Evolutionary conservation across 768 basidiomycete genomes (phyloP), one percentile per base, ranked within the genome.

Genomic region (Boletus pseudopeckii): DNA sequence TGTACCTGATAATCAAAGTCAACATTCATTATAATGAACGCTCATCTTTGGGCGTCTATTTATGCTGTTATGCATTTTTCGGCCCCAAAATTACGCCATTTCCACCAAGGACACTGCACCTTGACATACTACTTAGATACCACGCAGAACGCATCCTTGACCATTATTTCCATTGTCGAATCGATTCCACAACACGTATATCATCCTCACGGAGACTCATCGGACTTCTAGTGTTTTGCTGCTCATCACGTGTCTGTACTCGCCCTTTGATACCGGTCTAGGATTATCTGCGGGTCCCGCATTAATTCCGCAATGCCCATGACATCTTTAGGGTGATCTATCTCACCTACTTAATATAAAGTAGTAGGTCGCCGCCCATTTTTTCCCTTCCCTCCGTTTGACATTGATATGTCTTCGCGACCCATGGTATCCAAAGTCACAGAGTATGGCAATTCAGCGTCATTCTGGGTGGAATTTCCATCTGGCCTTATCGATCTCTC

Each of bases 381-480:
- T 46, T 34, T 24, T 32, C 3, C 32, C 7, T 36, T 39, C 37
- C 26, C 11, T 38, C 14, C 7, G n/a, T 39, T 37, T 28, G 26
- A 40, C 28, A 32, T 42, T 41, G 48, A 73, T 52, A 80, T 82
- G 77, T 65, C 72, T 45, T 63, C 72, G 46, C 77, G 77, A 48
- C 80, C 82, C 17, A 71, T 53, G 36, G 77, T 85, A 45, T 58
- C 71, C 11, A 53, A 64, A 33, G 70, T 81, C 15, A 74, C 70
- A 4, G 77, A 84, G 65, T 85, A 81, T 58, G 85, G 84, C 32
- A 79, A 77, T 61, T 70, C 74, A 24, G 67, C 71, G 4, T 76
- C 74, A 13, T 86, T 84, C 67, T 86, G 85, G 86, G 80, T 84
- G 26, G 85, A 87, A 66, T 86, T 85, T 62, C 82, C 84, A 13